Percentiles rank a stretch among this genome's conserved stretches.
phyloP scores from a whole-genome alignment of 345 rosid species.

The Eucalyptus leucophloia region DNA sequence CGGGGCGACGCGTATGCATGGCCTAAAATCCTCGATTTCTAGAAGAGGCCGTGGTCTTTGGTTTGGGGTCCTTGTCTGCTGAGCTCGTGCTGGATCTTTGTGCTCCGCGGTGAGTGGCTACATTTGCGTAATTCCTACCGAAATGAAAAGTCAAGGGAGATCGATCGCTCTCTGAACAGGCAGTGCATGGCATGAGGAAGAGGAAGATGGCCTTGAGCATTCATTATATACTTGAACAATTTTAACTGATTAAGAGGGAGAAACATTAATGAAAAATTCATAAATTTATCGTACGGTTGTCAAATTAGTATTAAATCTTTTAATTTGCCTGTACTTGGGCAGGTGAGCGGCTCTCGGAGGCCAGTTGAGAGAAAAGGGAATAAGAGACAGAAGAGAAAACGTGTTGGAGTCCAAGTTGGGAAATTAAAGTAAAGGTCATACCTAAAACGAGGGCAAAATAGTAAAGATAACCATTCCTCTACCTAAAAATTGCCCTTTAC shows the following conservation, averaged over 20 bases:
- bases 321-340: too few relatives aligned
- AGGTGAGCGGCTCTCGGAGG: too few relatives aligned
- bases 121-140: background rate
- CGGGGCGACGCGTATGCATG: background rate
- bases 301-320: too few relatives aligned
- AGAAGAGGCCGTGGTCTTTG: background rate
- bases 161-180: background rate
- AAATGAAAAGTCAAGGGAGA: background rate
- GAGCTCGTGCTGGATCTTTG: background rate
- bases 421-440: background rate
- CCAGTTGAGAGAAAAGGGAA: too few relatives aligned
- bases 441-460: background rate
- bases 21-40: background rate
- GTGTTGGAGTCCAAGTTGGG: background rate
- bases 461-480: background rate
- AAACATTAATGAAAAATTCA: too few relatives aligned
- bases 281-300: accelerated
- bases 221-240: background rate
- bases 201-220: background rate
- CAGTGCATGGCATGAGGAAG: background rate
- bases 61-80: background rate
- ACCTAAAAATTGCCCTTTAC: background rate
- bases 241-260: background rate
- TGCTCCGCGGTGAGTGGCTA: background rate
- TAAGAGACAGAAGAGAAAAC: too few relatives aligned